Evolutionary conservation across 495 filamentous ascomycete genomes (phyloP), one percentile per base, ranked within the genome.

Genomic region (Pyrenula massariospora): DNA sequence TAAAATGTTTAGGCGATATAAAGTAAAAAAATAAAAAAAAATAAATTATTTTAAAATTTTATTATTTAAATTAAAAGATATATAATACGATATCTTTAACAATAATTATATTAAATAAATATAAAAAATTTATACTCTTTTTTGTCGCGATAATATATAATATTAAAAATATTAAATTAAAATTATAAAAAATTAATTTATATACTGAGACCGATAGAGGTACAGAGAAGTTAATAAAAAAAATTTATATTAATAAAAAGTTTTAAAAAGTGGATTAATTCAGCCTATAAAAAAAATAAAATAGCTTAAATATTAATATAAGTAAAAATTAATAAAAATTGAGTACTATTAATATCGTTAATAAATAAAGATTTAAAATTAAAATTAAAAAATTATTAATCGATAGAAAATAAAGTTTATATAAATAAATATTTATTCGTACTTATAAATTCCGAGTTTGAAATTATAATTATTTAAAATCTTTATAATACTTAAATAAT

Each of bases 71-170:
- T 10, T 25, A 12, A 63, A 62, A 31, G 0, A 23, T n/a, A n/a
- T n/a, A n/a, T n/a, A n/a, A n/a, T n/a, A n/a, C 3, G 56, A 60
- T 62, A 64, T 31, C n/a, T n/a, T 54, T 54, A 8, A 49, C 54
- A 57, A 22, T 8, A 10, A 10, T 57, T 20, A 22, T 57, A 22
- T 19, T 54, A 10, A 25, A 31, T 49, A 22, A 22, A 22, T 19
- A 57, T 54, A 56, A 3, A 54, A 10, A 24, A 15, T 15, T 57
- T 54, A 57, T 31, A 50, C 36, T 10, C 25, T 22, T 15, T 10
- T 22, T 23, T 22, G 25, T 22, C 23, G 3, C 22, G 12, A 57
- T 23, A 22, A 3, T 3, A 10, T 25, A 8, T 56, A 54, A 57
- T 49, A 54, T 25, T 57, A 22, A 49, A 57, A 57, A 54, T 57